Evolutionary conservation across 352 stramenopile genomes (phyloP), one percentile per base, ranked within the genome.

Genomic region (Elongisporangium anandrum): DNA sequence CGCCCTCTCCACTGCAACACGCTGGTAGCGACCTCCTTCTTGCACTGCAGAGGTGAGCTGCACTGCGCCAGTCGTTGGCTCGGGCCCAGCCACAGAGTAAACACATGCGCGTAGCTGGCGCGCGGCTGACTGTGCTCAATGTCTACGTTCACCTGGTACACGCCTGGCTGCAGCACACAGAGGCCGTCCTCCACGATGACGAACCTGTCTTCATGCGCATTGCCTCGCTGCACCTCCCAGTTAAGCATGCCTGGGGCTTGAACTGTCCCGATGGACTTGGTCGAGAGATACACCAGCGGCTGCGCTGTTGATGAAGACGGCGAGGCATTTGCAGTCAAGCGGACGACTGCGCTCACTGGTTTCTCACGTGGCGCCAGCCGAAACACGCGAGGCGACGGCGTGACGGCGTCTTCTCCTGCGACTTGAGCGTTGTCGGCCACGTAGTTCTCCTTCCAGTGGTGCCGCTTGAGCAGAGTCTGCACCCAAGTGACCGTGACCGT

Each of bases 61-160:
- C 72, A 81, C 57, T 78, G 72, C 34, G 59, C 68, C 29, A 81
- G 47, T 51, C 78, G 61, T 55, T 73, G 69, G 13, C 29, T 41
- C 61, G 72, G 70, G 58, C 60, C 61, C 26, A 68, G 48, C 72
- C 72, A 81, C 16, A 76, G 49, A 47, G 71, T 76, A 57, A 76
- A 81, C 10, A 65, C 52, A 52, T 61, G 66, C 16, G 66, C 71
- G 56, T 70, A 75, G 53, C 68, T 69, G 56, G 74, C 63, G 41
- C 68, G 63, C 24, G 69, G 68, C 41, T 76, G 71, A 23, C 66
- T 76, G 51, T 81, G 72, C 57, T 74, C 52, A 49, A 81, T 29
- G 52, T 81, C 72, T 26, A 81, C 57, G 48, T 81, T 81, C 23
- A 81, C 39, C 64, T 81, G 69, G 61, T 76, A 81, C 34, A 38